Evolutionary conservation across 768 basidiomycete genomes (phyloP), one percentile per base, ranked within the genome.

Genomic region (Macrolepiota dolichaula): DNA sequence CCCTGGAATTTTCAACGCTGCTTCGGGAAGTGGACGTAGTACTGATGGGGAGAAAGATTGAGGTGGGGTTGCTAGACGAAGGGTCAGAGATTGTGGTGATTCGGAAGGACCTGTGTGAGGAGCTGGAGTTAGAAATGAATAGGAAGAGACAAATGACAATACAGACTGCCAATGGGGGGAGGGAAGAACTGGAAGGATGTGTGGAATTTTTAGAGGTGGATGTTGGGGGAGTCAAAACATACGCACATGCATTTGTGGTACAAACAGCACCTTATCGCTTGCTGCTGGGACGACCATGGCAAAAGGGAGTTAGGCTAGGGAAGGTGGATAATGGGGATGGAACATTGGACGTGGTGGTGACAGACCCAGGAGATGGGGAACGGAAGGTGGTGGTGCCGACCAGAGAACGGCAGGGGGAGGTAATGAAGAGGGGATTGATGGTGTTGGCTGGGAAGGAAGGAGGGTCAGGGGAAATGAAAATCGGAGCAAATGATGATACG

Each of bases 41-140:
- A 12, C 54, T 66, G 9, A 50, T n/a, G 24, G 63, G 63, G 27
- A 35, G 24, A 27, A 5, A 32, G 3, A 56, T n/a, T 17, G 57
- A 58, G 38, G 19, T 58, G 32, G 64, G 58, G n/a, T 51, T 65
- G 27, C 32, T 67, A 32, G 63, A 67, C 38, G 63, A 67, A 15
- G 56, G 70, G 19, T 71, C 66, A 7, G 66, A 71, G 36, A 70
- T 72, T 19, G 67, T 72, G 17, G 57, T 72, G 5, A 59, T 72
- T 3, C 3, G 59, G 0, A 61, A 64, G 12, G 67, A 71, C 37
- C 25, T 66, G 22, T 67, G 29, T 2, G 25, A 57, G 51, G 63
- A 62, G 60, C 13, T 62, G 49, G 22, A 58, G n/a, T 2, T 67
- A 6, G 24, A 29, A 3, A 44, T 68, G 19, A 71, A 70, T 24